Conservation (phyloP, 805 yeast genomes). For the Wickerhamomyces chaumierensis region DNA sequence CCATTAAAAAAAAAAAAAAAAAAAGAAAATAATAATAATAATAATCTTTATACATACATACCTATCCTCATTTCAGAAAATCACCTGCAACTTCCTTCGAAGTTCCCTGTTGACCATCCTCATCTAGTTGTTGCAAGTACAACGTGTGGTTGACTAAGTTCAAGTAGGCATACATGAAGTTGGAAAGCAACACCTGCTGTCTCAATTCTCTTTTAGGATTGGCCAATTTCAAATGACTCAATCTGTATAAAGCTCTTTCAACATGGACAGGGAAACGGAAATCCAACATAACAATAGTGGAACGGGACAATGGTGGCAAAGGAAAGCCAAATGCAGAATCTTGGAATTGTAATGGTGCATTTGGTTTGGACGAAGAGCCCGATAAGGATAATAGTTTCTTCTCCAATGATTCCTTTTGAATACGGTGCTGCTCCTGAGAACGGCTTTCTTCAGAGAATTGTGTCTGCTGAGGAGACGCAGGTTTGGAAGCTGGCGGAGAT, state of each 20-base stretch:
- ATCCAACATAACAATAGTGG: constrained; percentile 72
- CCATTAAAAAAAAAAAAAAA: no score
- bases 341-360: constrained; percentile 47
- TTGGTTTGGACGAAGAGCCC: constrained; percentile 30
- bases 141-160: constrained; percentile 88
- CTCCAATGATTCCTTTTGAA: constrained; percentile 11
- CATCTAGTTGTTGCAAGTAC: constrained; percentile 54
- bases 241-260: constrained; percentile 87
- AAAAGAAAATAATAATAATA: no score
- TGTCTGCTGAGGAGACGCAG: not conserved
- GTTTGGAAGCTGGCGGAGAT: not conserved
- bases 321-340: constrained; percentile 88
- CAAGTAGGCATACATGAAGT: constrained; percentile 95
- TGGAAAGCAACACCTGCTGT: constrained; percentile 87
- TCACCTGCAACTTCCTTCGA: no score
- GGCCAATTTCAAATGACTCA: constrained; percentile 87
- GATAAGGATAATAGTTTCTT: constrained; percentile 20
- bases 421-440: constrained; percentile 12
- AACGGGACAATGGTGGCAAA: constrained; percentile 65
- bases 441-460: constrained; percentile 1
- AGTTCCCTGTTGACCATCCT: constrained; percentile 9
- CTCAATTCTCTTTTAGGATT: constrained; percentile 85
- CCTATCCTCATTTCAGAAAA: no score
- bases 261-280: constrained; percentile 89
- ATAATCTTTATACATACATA: no score